Percentiles rank a stretch among this genome's conserved stretches.
Conservation (phyloP, 2,329 filamentous ascomycete genomes). For the Chaetomiaceae sp. region DNA sequence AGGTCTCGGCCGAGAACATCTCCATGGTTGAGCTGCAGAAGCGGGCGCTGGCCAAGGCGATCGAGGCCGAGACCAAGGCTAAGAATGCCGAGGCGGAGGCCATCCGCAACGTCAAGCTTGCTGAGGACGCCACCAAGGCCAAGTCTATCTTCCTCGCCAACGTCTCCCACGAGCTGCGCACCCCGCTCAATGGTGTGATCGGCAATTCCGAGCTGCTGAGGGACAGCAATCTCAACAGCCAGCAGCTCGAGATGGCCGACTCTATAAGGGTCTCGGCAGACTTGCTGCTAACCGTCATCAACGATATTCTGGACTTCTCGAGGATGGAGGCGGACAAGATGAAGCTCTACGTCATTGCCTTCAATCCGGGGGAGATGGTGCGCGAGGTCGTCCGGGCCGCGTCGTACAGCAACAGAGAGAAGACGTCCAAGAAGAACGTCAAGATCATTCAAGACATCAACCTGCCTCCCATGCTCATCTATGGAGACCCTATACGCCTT, state of each 20-base stretch:
- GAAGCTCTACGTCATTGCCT: conserved; percentile 69
- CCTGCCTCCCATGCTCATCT: conserved; percentile 66
- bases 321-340: conserved; percentile 88
- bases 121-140: conserved; percentile 76
- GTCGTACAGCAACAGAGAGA: conserved; percentile 61
- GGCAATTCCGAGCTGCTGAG: conserved; percentile 80
- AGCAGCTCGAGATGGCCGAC: conserved; percentile 81
- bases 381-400: conserved; percentile 61
- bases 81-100: conserved; percentile 72
- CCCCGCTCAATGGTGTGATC: conserved; percentile 81
- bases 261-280: conserved; percentile 84
- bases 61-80: conserved; percentile 69
- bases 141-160: conserved; percentile 78
- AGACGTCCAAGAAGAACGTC: conserved; percentile 58
- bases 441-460: conserved; percentile 66
- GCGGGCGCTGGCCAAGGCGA: conserved; percentile 64
- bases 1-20: conserved; percentile 71
- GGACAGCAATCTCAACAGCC: conserved; percentile 67
- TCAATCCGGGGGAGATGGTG: conserved; percentile 63
- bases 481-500: conserved; percentile 61
- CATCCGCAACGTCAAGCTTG: conserved; percentile 72
- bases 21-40: conserved; percentile 76
- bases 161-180: conserved; percentile 76
- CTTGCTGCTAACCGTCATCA: conserved; percentile 84
- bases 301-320: conserved; percentile 93